Conservation (phyloP, 768 basidiomycete species). For the Agaricus blazei region DNA sequence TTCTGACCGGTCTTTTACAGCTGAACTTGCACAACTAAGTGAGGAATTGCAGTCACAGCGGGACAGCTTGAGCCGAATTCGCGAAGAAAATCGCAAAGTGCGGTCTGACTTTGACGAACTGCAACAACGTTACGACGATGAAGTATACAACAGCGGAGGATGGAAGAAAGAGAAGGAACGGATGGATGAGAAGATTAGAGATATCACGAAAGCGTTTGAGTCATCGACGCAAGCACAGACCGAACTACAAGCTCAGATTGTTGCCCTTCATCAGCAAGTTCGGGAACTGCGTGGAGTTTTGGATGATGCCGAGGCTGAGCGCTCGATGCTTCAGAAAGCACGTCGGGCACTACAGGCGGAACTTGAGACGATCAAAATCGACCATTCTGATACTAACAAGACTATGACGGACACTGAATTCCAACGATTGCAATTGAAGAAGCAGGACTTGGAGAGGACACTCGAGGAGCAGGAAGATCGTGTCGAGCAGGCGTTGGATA, state of each 20-base stretch:
- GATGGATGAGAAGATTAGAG: slow-evolving; percentile 75
- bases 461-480: slow-evolving; percentile 77
- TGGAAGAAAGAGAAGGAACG: slow-evolving; percentile 91
- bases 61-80: slow-evolving; percentile 67
- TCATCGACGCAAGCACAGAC: slow-evolving; percentile 63
- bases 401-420: slow-evolving; percentile 69
- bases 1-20: slow-evolving; percentile 26
- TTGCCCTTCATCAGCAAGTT: slow-evolving; percentile 80
- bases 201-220: slow-evolving; percentile 73
- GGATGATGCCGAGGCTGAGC: slow-evolving; percentile 83
- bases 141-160: slow-evolving; percentile 68
- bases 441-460: slow-evolving; percentile 75
- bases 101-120: slow-evolving; percentile 75
- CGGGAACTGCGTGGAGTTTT: slow-evolving; percentile 75
- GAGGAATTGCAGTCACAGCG: slow-evolving; percentile 81
- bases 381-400: slow-evolving; percentile 64
- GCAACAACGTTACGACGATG: slow-evolving; percentile 70
- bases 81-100: slow-evolving; percentile 75
- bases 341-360: slow-evolving; percentile 76
- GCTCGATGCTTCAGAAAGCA: slow-evolving; percentile 74
- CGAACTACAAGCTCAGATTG: slow-evolving; percentile 83
- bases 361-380: slow-evolving; percentile 74
- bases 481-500: slow-evolving; percentile 63
- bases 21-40: slow-evolving; percentile 72
- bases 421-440: slow-evolving; percentile 71